Percentiles rank a stretch among this genome's conserved stretches.
phyloP scores from a whole-genome alignment of 2,329 filamentous ascomycete species.

The Whalleya microplaca region DNA sequence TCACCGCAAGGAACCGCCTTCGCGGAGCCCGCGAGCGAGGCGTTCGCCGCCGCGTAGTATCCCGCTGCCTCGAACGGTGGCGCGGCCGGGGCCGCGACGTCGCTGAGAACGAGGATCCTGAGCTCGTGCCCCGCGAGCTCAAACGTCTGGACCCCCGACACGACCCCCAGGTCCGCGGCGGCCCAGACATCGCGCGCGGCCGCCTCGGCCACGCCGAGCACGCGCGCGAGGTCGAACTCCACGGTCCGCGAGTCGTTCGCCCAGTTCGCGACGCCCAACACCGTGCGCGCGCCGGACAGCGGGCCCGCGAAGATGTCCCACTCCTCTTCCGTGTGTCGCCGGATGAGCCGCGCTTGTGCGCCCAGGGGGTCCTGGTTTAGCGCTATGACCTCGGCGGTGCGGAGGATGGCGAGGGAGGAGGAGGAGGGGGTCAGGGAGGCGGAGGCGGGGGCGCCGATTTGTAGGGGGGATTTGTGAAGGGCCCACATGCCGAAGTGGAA shows the following conservation, averaged over 20 bases:
- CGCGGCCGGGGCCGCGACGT: constrained; percentile 25
- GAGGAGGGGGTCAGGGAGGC: constrained; percentile 40
- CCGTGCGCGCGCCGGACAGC: constrained; percentile 46
- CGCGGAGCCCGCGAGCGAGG: constrained; percentile 42
- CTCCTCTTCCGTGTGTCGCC: constrained; percentile 51
- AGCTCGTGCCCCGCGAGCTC: constrained; percentile 45
- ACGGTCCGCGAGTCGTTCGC: constrained; percentile 46
- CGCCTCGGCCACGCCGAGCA: constrained; percentile 44
- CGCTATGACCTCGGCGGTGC: constrained; percentile 57
- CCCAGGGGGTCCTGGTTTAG: constrained; percentile 62
- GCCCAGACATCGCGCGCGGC: constrained; percentile 46
- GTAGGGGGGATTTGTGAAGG: constrained; percentile 54
- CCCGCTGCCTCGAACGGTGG: constrained; percentile 25
- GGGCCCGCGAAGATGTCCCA: constrained; percentile 57
- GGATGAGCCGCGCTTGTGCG: constrained; percentile 52
- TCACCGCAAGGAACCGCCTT: constrained; percentile 39
- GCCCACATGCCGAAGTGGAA: constrained; percentile 59
- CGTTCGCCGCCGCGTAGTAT: constrained; percentile 47
- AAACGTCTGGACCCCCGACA: constrained; percentile 39
- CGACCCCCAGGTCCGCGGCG: constrained; percentile 35
- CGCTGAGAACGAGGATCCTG: constrained; percentile 43
- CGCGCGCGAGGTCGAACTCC: constrained; percentile 44
- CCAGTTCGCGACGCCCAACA: constrained; percentile 56
- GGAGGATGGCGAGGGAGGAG: constrained; percentile 47
- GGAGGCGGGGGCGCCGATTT: constrained; percentile 50